phyloP scores from a whole-genome alignment of 768 basidiomycete genomes.

The Mycena belliarum region DNA sequence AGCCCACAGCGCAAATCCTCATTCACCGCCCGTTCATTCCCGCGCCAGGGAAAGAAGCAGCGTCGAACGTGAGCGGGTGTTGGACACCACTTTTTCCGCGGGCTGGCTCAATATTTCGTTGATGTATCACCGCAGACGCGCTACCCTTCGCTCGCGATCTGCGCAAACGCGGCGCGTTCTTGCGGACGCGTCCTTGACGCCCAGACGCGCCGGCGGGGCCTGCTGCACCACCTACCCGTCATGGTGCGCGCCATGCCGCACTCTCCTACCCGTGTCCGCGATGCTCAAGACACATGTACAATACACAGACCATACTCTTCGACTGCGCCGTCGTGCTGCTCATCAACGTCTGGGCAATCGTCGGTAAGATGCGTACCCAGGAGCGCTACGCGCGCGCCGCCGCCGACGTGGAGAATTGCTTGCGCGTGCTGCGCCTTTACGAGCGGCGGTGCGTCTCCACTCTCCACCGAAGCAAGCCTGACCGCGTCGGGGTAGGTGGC shows the following conservation, averaged over 20 bases:
- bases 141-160: not conserved
- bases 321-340: conserved; percentile 25
- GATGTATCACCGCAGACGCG: too few relatives aligned
- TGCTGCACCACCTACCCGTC: not conserved
- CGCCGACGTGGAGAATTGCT: conserved; percentile 40
- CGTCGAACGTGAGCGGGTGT: not conserved
- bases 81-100: too few relatives aligned
- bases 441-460: not conserved
- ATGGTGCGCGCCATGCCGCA: too few relatives aligned
- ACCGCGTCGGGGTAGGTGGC: not conserved
- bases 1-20: conserved; percentile 6
- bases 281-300: too few relatives aligned
- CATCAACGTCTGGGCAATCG: not conserved
- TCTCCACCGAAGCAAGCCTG: too few relatives aligned
- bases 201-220: conserved; percentile 27
- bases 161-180: conserved; percentile 21
- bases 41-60: not conserved
- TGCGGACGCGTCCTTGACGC: conserved; percentile 47
- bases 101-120: conserved; percentile 27
- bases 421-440: conserved; percentile 20
- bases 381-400: conserved; percentile 34
- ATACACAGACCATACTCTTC: conserved; percentile 30
- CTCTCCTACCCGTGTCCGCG: too few relatives aligned
- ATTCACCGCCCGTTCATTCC: conserved; percentile 16
- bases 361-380: not conserved